Evolutionary conservation across 164 flowering plant species (phyloP), one percentile per base, ranked within the genome.

Genomic region (Stephania yunnanensis): DNA sequence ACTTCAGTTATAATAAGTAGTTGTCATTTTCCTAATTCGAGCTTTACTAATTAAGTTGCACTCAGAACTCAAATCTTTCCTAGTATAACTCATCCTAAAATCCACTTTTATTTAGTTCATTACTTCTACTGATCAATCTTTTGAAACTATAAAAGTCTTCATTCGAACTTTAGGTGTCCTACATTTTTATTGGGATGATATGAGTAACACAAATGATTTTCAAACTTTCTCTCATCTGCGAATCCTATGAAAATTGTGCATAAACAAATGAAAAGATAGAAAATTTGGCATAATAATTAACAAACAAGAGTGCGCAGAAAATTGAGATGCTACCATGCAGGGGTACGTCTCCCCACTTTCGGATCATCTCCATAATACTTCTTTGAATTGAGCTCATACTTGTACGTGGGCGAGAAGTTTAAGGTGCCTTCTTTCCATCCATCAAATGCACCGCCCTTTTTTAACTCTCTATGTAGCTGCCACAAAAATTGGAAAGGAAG

Each of bases 371-470:
- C 93, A 65, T 4, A 63, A 73, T 95, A 95, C 69, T 87, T 87
- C 6, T 83, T 86, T 67, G 99, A 93, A 76, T 91, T 87, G 22
- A 77, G 36, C 76, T 93, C 96, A 79, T 95, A 93, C 75, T 95
- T 95, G 77, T 93, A 95, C 46, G 98, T 95, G 55, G 99, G 99
- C 65, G 98, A 85, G 80, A 95, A 95, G 73, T 81, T 86, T 72
- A 93, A 69, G 31, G 76, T 53, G 25, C 97, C 99, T 82, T 95
- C 99, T 22, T 86, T 86, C 99, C 99, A 95, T 80, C 99, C 99
- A 82, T 90, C 92, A 83, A 93, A 95, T 77, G 90, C 87, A 50
- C 87, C 89, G 10, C 97, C 99, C 80, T 86, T 90, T 71, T 68
- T 87, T 11, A 93, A 82, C 79, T 95, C 96, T 78, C 74, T 80